phyloP scores from a whole-genome alignment of 2,329 filamentous ascomycete species.

The Shiraia bambusicola region DNA sequence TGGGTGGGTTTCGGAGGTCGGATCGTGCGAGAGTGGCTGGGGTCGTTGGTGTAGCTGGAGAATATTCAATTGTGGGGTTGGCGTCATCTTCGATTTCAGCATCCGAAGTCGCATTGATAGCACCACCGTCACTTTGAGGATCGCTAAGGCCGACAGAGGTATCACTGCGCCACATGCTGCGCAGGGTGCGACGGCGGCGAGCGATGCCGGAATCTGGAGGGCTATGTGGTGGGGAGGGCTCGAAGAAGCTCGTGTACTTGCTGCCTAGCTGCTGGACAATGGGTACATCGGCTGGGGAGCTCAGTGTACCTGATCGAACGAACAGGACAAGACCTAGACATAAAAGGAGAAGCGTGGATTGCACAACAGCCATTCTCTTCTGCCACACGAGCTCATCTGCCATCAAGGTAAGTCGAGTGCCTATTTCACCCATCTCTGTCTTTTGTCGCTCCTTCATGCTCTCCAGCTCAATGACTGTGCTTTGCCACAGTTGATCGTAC shows the following conservation, averaged over 20 bases:
- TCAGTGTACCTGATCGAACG: conserved; percentile 42
- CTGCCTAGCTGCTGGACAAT: conserved; percentile 49
- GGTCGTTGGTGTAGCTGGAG: conserved; percentile 38
- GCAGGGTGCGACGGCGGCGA: conserved; percentile 35
- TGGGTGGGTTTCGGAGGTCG: conserved; percentile 8
- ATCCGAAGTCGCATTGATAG: conserved; percentile 23
- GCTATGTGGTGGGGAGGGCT: conserved; percentile 35
- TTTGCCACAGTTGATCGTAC: conserved; percentile 97
- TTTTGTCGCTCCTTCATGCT: conserved; percentile 82
- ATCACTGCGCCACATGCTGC: conserved; percentile 40
- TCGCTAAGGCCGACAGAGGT: conserved; percentile 36
- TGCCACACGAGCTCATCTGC: conserved; percentile 85
- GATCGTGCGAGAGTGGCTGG: conserved; percentile 10
- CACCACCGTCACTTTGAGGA: conserved; percentile 33
- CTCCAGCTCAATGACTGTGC: conserved; percentile 87
- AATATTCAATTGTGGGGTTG: conserved; percentile 37
- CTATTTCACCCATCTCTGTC: conserved; percentile 79
- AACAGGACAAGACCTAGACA: conserved; percentile 89
- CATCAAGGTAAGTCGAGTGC: conserved; percentile 76
- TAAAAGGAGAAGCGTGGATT: conserved; percentile 81
- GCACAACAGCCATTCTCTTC: conserved; percentile 91
- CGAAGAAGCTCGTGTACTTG: conserved; percentile 40
- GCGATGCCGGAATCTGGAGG: conserved; percentile 33
- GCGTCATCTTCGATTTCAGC: conserved; percentile 36
- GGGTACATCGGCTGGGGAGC: conserved; percentile 45